Conservation (phyloP, 495 filamentous ascomycete species). For the Penicillium lividum region DNA sequence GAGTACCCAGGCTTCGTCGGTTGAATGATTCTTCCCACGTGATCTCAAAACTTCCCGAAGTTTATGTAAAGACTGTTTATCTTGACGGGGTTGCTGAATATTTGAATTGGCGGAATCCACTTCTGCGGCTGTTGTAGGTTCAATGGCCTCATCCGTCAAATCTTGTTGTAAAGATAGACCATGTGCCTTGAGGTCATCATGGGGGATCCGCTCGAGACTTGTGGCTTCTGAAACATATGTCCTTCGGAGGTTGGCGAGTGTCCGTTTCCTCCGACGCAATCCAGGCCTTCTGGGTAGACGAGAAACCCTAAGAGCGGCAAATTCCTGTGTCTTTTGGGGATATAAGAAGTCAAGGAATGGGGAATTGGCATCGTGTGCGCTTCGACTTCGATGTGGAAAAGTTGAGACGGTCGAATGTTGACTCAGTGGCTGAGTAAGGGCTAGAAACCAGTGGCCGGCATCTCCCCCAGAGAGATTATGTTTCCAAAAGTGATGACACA, state of each 20-base stretch:
- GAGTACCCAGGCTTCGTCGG: constrained; percentile 40
- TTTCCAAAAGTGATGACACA: constrained; percentile 68
- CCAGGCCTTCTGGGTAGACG: constrained; percentile 28
- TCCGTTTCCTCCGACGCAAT: constrained; percentile 33
- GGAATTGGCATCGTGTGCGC: constrained; percentile 21
- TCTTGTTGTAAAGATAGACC: neutral
- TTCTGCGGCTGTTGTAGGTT: neutral
- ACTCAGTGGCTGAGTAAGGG: constrained; percentile 30
- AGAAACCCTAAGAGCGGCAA: constrained; percentile 24
- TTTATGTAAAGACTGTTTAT: neutral
- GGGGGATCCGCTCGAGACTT: constrained; percentile 7
- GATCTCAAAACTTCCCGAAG: constrained; percentile 21
- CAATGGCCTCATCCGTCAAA: neutral
- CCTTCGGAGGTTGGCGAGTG: constrained; percentile 25
- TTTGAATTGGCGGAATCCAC: neutral
- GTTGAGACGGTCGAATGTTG: constrained; percentile 20
- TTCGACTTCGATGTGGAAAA: constrained; percentile 12
- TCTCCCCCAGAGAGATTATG: constrained; percentile 62
- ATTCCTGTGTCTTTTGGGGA: constrained; percentile 29
- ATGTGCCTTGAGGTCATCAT: neutral
- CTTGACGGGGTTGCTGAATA: neutral
- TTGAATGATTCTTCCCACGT: constrained; percentile 14
- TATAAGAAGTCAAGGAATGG: constrained; percentile 48
- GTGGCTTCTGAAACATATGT: constrained; percentile 33
- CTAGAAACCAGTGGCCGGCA: constrained; percentile 48